These are phyloP conservation scores for Harringtonia aguacate DNA, from an alignment of 2,329 filamentous ascomycete genomes.

Conservation along the genomic window DNA sequence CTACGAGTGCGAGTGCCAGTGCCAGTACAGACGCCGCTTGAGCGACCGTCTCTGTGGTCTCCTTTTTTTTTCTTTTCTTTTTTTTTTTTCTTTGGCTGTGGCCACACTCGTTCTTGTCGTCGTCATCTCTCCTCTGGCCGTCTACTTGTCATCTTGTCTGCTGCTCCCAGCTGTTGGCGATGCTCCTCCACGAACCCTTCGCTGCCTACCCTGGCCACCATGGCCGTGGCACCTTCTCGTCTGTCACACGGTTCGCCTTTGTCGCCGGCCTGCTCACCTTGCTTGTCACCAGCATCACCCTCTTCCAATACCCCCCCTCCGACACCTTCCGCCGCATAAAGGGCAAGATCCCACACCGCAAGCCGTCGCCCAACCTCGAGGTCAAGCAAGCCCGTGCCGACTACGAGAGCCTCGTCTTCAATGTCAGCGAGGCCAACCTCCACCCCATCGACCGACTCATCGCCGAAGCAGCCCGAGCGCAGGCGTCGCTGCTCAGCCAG, in stretches of 20 bases:
- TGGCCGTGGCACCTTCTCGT: slow-evolving; percentile 1
- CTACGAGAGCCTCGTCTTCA: slow-evolving; percentile 2
- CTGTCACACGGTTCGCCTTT: slow-evolving; percentile 9
- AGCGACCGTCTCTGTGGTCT: too few species aligned
- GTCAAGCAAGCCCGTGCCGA: neutral
- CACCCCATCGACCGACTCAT: slow-evolving; percentile 38
- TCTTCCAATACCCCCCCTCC: slow-evolving; percentile 4
- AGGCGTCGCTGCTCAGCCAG: slow-evolving; percentile 27
- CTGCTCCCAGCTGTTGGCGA: too few species aligned
- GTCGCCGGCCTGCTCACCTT: slow-evolving; percentile 7
- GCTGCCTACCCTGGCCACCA: neutral
- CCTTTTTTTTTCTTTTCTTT: neutral
- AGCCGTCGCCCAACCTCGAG: slow-evolving; percentile 1
- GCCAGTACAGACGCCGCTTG: too few species aligned
- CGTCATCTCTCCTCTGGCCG: too few species aligned
- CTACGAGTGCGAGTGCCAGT: too few species aligned
- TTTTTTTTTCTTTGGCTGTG: neutral
- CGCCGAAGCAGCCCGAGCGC: slow-evolving; percentile 24
- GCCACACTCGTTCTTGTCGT: too few species aligned
- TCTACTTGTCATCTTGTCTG: too few species aligned
- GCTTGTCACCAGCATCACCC: slow-evolving; percentile 4
- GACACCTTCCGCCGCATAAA: slow-evolving; percentile 1
- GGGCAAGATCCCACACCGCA: slow-evolving; percentile 4
- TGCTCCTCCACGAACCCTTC: too few species aligned
- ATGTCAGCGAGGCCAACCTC: slow-evolving; percentile 3